These are phyloP conservation scores for Brettanomyces sp. DNA, from an alignment of 805 yeast genomes.

Conservation along the genomic window DNA sequence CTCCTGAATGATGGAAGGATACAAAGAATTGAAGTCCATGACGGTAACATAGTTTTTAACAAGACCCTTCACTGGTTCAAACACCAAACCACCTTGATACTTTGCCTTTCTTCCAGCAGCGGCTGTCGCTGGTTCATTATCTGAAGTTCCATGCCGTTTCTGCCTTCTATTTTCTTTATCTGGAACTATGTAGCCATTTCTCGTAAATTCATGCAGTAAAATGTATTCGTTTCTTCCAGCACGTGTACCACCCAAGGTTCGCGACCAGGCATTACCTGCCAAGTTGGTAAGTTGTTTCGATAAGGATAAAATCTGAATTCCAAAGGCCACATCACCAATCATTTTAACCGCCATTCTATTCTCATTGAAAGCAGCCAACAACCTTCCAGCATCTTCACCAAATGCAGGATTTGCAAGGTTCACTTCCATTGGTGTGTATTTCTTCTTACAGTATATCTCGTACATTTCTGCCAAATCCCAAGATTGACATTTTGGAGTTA, in stretches of 20 bases:
- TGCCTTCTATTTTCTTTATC: constrained; percentile 40
- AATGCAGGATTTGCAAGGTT: constrained; percentile 61
- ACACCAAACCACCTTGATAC: constrained; percentile 56
- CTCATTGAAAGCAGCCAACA: constrained; percentile 64
- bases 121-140: constrained; percentile 36
- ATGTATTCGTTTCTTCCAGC: constrained; percentile 94
- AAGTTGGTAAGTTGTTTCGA: constrained; percentile 86
- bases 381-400: constrained; percentile 55
- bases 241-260: constrained; percentile 88
- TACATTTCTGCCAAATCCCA: constrained; percentile 94
- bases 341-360: constrained; percentile 57
- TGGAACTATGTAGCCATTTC: constrained; percentile 76
- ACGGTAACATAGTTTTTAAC: constrained; percentile 84
- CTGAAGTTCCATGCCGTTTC: constrained; percentile 25
- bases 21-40: constrained; percentile 96
- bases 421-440: constrained; percentile 55
- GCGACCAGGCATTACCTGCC: constrained; percentile 97
- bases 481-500: constrained; percentile 84
- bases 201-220: constrained; percentile 81
- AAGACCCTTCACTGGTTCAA: constrained; percentile 93
- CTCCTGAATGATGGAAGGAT: constrained; percentile 96
- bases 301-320: constrained; percentile 76
- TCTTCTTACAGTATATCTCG: constrained; percentile 61
- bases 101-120: constrained; percentile 15
- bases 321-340: constrained; percentile 69